Percentiles rank a stretch among this genome's conserved stretches.
These are phyloP conservation scores for Cercospora sesami DNA, from an alignment of 2,329 filamentous ascomycete genomes.

Conservation along the genomic window DNA sequence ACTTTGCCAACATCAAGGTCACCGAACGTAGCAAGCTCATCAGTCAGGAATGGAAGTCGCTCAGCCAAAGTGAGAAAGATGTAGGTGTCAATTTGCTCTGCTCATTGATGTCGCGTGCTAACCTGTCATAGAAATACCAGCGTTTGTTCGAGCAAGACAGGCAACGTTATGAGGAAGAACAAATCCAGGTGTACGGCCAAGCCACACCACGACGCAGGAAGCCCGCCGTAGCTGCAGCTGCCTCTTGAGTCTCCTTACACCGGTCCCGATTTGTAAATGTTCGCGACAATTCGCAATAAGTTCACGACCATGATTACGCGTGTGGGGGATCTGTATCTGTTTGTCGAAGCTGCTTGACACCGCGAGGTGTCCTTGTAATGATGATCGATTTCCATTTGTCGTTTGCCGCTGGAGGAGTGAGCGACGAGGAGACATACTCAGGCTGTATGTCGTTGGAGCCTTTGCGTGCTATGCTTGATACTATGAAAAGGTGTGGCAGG, in stretches of 20 bases:
- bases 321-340: neutral
- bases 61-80: constrained; percentile 51
- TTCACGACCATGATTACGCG: neutral
- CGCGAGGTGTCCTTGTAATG: neutral
- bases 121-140: constrained; percentile 25
- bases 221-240: neutral
- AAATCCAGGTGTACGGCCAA: neutral
- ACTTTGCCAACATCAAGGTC: constrained; percentile 50
- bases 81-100: constrained; percentile 34
- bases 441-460: neutral
- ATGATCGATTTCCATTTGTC: neutral
- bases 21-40: constrained; percentile 47
- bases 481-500: neutral
- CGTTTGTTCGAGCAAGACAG: constrained; percentile 12
- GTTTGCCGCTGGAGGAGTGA: neutral
- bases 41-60: constrained; percentile 50
- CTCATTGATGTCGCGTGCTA: neutral
- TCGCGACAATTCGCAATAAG: neutral
- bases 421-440: neutral
- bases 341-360: neutral
- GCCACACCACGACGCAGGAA: neutral
- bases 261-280: neutral
- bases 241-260: neutral
- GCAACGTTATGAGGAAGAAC: constrained; percentile 20
- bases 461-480: neutral